Evolutionary conservation across 1,284 basidiomycete species (phyloP).

Genomic region (Boletus semigastroideus): DNA sequence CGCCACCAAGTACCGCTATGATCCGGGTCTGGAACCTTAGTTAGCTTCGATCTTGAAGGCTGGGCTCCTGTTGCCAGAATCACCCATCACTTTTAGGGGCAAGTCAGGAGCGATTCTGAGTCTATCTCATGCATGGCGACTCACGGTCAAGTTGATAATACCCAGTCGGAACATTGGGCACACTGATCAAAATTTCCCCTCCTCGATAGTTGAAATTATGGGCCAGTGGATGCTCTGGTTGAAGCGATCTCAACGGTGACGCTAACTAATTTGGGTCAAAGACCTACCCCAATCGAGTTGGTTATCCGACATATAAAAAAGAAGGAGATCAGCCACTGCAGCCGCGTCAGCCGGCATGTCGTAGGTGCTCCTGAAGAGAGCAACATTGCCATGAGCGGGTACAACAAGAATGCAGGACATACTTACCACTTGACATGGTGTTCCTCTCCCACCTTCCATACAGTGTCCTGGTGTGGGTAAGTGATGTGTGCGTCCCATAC

Average conservation of each 20-base stretch:
- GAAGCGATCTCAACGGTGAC: neutral
- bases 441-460: conserved; percentile 35
- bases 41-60: too few relatives aligned
- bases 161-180: conserved; percentile 34
- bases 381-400: conserved; percentile 1
- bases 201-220: conserved; percentile 34
- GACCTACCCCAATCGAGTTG: conserved; percentile 31
- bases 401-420: conserved; percentile 8
- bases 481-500: conserved; percentile 39
- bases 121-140: conserved; percentile 10
- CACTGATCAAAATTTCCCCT: conserved; percentile 32
- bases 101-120: neutral
- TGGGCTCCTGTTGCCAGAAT: conserved; percentile 50
- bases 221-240: conserved; percentile 22
- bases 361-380: conserved; percentile 34
- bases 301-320: conserved; percentile 30
- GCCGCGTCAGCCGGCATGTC: neutral
- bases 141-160: conserved; percentile 40
- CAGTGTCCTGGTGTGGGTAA: conserved; percentile 28
- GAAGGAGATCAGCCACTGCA: conserved; percentile 10
- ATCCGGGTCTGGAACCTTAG: too few relatives aligned
- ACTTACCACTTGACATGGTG: conserved; percentile 42
- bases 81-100: conserved; percentile 44
- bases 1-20: too few relatives aligned
- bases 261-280: neutral